Evolutionary conservation across 2,329 filamentous ascomycete species (phyloP).

Genomic region (Didymella pinodella): DNA sequence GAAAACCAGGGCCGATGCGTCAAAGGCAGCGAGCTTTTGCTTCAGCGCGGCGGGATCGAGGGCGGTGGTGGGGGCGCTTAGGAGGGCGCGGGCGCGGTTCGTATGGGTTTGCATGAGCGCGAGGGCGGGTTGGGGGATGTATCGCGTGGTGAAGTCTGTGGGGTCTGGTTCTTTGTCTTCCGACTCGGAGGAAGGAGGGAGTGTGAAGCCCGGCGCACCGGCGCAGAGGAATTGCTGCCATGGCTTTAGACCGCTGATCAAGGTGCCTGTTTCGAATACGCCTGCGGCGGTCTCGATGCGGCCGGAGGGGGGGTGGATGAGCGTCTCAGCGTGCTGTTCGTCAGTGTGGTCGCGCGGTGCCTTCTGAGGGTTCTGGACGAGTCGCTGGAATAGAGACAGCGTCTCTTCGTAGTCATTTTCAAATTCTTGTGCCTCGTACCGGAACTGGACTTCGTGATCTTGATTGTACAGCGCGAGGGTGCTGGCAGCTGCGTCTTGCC

Average conservation of each 20-base stretch:
- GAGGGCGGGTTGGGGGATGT: conserved; percentile 38
- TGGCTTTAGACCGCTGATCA: conserved; percentile 33
- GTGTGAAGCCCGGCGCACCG: conserved; percentile 32
- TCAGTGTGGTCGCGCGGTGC: background rate
- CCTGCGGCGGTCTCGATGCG: background rate
- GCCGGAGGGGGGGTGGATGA: conserved; percentile 24
- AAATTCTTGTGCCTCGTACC: background rate
- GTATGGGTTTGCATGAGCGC: conserved; percentile 36
- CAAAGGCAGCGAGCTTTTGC: conserved; percentile 5
- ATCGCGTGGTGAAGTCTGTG: background rate
- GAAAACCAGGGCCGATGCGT: background rate
- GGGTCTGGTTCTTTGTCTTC: background rate
- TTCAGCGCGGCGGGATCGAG: fast-evolving
- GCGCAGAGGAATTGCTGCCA: conserved; percentile 42
- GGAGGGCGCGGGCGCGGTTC: conserved; percentile 19
- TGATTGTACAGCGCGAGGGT: background rate
- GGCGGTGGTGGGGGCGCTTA: background rate
- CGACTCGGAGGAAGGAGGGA: background rate
- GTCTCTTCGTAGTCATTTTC: conserved; percentile 3
- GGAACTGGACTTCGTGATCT: background rate
- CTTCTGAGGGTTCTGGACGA: background rate
- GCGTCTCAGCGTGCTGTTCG: background rate
- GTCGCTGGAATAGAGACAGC: background rate
- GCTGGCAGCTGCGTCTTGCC: conserved; percentile 9
- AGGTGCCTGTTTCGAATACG: conserved; percentile 24